Conservation (phyloP, 208 protist genomes). For the Blastocrithidia nonstop region DNA sequence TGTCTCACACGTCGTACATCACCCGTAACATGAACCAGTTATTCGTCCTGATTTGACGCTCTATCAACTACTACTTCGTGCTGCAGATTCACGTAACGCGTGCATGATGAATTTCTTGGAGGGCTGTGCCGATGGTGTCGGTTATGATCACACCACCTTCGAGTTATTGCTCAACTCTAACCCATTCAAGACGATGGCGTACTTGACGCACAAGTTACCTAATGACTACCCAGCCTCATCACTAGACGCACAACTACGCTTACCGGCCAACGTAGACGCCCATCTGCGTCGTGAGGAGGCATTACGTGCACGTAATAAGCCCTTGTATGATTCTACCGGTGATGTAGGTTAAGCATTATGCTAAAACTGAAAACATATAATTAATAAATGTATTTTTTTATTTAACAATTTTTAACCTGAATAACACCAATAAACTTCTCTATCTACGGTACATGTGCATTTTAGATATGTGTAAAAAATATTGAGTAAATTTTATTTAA, state of each 20-base stretch:
- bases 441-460: not conserved
- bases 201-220: slow-evolving; percentile 56
- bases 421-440: too few relatives aligned
- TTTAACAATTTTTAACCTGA: too few relatives aligned
- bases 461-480: not conserved
- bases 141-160: slow-evolving; percentile 42
- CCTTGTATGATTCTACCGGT: slow-evolving; percentile 56
- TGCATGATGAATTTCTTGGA: slow-evolving; percentile 82
- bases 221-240: slow-evolving; percentile 55
- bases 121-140: slow-evolving; percentile 46
- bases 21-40: slow-evolving; percentile 14
- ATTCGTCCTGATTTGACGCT: slow-evolving; percentile 23
- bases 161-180: slow-evolving; percentile 34
- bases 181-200: slow-evolving; percentile 19
- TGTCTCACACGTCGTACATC: slow-evolving; percentile 43
- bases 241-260: slow-evolving; percentile 56
- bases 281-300: slow-evolving; percentile 75
- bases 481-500: too few relatives aligned
- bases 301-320: slow-evolving; percentile 43
- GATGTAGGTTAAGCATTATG: slow-evolving; percentile 35
- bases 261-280: slow-evolving; percentile 62
- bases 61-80: slow-evolving; percentile 54
- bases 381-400: not conserved
- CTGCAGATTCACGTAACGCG: slow-evolving; percentile 58
- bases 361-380: not conserved